Percentiles rank a stretch among this genome's conserved stretches.
These are phyloP conservation scores for Lojkania enalia DNA, from an alignment of 2,329 filamentous ascomycete genomes.

Conservation along the genomic window DNA sequence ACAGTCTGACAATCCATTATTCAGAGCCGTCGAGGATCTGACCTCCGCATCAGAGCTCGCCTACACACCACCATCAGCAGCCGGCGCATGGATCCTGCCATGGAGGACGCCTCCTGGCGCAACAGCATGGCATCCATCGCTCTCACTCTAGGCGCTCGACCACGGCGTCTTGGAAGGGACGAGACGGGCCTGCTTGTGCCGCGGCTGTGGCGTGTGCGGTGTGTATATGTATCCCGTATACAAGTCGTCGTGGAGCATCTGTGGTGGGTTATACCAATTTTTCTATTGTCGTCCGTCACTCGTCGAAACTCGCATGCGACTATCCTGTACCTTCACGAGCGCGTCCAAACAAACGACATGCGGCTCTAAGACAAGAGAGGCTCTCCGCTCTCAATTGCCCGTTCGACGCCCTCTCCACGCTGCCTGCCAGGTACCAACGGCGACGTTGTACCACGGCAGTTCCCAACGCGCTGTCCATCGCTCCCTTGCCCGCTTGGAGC, in stretches of 20 bases:
- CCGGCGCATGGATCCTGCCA: slow-evolving; percentile 5
- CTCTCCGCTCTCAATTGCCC: too few species aligned
- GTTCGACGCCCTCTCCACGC: not conserved
- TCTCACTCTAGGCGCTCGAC: slow-evolving; percentile 1
- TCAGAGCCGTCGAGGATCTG: slow-evolving; percentile 8
- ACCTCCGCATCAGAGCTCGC: slow-evolving; percentile 6
- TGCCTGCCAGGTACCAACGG: slow-evolving; percentile 1
- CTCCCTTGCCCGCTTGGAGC: slow-evolving; percentile 6
- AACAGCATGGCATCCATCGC: slow-evolving; percentile 3
- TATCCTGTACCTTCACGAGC: not conserved
- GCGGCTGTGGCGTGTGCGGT: not conserved
- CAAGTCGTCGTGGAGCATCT: not conserved
- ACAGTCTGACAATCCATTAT: slow-evolving; percentile 6
- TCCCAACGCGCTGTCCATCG: not conserved
- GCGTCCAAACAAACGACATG: not conserved
- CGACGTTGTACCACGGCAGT: not conserved
- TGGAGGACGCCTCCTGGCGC: slow-evolving; percentile 5
- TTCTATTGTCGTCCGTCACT: not conserved
- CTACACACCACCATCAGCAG: slow-evolving; percentile 11
- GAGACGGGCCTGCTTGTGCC: not conserved
- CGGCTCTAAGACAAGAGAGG: not conserved
- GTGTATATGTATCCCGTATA: not conserved
- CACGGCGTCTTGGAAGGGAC: not conserved
- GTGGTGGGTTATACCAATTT: not conserved
- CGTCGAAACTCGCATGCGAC: too few species aligned